Conservation (phyloP, 305 asterid species). For the Solanum chacoense region DNA sequence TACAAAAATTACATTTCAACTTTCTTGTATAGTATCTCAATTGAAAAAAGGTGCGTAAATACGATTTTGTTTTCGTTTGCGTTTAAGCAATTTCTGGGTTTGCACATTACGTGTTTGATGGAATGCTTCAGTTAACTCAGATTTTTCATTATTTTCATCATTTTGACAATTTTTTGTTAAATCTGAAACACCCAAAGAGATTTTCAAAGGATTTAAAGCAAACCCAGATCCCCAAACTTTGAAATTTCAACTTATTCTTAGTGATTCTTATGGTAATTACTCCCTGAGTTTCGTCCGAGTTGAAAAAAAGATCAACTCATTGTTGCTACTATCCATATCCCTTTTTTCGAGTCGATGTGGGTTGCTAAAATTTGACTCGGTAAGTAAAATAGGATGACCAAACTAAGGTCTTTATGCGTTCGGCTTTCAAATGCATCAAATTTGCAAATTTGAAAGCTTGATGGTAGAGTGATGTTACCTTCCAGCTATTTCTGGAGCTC, state of each 20-base stretch:
- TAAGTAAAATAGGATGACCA: slow-evolving; percentile 36
- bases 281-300: slow-evolving; percentile 71
- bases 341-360: slow-evolving; percentile 39
- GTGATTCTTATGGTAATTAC: slow-evolving; percentile 52
- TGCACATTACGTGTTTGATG: slow-evolving; percentile 25
- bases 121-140: slow-evolving; percentile 18
- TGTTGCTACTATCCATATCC: slow-evolving; percentile 43
- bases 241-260: slow-evolving; percentile 29
- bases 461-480: neutral
- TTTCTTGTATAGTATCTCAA: neutral
- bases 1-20: neutral
- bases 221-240: slow-evolving; percentile 8
- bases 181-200: neutral
- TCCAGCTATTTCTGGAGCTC: neutral
- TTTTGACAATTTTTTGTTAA: neutral
- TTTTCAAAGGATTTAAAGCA: slow-evolving; percentile 10
- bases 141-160: neutral
- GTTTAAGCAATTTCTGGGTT: neutral
- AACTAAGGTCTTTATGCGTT: slow-evolving; percentile 45
- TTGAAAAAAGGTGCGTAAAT: neutral
- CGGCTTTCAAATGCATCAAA: slow-evolving; percentile 55
- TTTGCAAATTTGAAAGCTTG: slow-evolving; percentile 28
- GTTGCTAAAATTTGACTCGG: slow-evolving; percentile 21
- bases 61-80: neutral
- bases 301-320: slow-evolving; percentile 22